Evolutionary conservation across 805 yeast species (phyloP).

Genomic region (Schwanniomyces yamadae): DNA sequence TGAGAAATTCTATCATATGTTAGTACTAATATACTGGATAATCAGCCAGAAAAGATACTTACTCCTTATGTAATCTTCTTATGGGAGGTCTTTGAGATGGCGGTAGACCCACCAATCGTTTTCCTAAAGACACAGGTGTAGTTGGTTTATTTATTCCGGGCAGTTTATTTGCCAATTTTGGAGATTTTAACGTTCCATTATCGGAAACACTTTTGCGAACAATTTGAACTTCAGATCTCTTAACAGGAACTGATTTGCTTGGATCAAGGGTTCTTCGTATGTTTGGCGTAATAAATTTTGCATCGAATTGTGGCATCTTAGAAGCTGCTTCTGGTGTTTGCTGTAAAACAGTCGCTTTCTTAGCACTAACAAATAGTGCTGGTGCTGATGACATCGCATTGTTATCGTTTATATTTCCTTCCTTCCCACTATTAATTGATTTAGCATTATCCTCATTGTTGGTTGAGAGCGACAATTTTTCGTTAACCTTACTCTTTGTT

Average conservation of each 20-base stretch:
- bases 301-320: slow-evolving; percentile 57
- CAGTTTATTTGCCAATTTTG: slow-evolving; percentile 1
- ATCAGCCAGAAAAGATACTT: slow-evolving; percentile 2
- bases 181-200: background rate
- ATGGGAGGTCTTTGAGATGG: slow-evolving; percentile 27
- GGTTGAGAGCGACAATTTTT: background rate
- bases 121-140: slow-evolving; percentile 15
- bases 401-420: background rate
- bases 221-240: slow-evolving; percentile 31
- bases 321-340: slow-evolving; percentile 41
- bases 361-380: slow-evolving; percentile 59
- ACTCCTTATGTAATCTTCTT: slow-evolving; percentile 24
- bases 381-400: slow-evolving; percentile 4
- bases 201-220: slow-evolving; percentile 1
- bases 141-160: slow-evolving; percentile 1
- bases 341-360: slow-evolving; percentile 58
- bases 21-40: too few species aligned
- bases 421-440: background rate
- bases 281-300: slow-evolving; percentile 50
- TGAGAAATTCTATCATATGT: too few species aligned
- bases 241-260: slow-evolving; percentile 62
- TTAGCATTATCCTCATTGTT: background rate
- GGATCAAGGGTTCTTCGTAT: slow-evolving; percentile 62
- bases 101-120: slow-evolving; percentile 35
- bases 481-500: background rate